Evolutionary conservation across 257 asterid genomes (phyloP).

Genomic region (Solanum etuberosum): DNA sequence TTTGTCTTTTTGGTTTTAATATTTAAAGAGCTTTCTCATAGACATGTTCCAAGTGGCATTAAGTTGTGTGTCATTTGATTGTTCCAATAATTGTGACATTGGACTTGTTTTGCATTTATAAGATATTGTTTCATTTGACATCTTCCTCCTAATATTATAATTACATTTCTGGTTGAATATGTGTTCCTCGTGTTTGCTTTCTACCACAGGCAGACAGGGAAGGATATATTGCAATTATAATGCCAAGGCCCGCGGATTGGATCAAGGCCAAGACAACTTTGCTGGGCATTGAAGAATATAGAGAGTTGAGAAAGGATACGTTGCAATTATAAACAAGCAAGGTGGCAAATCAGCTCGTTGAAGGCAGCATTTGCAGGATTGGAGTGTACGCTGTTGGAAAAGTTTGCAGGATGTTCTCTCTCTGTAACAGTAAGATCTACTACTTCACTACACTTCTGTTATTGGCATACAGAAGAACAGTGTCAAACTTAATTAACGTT

Average conservation of each 20-base stretch:
- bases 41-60: neutral
- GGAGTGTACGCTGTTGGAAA: slow-evolving; percentile 26
- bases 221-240: slow-evolving; percentile 82
- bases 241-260: slow-evolving; percentile 93
- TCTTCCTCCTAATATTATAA: neutral
- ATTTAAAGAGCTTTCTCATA: neutral
- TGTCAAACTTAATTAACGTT: neutral
- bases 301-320: slow-evolving; percentile 23
- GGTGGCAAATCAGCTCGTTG: neutral
- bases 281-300: slow-evolving; percentile 40
- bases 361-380: neutral
- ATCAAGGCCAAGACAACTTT: slow-evolving; percentile 58
- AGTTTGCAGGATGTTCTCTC: neutral
- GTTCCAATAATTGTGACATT: neutral
- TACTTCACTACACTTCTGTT: neutral
- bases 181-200: neutral
- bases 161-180: neutral
- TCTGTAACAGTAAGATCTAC: neutral
- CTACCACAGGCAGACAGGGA: slow-evolving; percentile 66
- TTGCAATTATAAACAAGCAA: slow-evolving; percentile 4
- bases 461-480: neutral
- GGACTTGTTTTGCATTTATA: neutral
- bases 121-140: neutral
- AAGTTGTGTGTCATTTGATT: neutral
- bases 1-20: neutral